A percentile compares a stretch with the other conserved stretches of the same genome.
Conservation (phyloP, 2,329 filamentous ascomycete species). For the Pseudogymnoascus sp. region DNA sequence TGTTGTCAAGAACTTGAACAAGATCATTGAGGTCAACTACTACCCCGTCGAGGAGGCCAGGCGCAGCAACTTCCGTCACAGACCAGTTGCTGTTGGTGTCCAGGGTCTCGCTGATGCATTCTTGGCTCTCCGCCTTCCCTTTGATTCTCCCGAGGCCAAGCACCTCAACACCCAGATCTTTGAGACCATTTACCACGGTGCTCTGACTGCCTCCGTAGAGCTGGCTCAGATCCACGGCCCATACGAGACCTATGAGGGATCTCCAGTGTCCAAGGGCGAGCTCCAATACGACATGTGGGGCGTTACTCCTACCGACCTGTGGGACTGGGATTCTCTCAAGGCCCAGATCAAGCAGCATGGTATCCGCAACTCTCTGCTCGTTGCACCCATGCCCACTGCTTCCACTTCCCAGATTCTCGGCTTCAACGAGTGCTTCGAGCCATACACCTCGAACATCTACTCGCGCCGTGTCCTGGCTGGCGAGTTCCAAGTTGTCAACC, state of each 20-base stretch:
- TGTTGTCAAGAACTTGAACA: slow-evolving; percentile 92
- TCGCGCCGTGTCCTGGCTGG: slow-evolving; percentile 94
- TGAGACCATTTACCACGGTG: slow-evolving; percentile 97
- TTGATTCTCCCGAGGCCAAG: slow-evolving; percentile 90
- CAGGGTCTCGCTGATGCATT: slow-evolving; percentile 97
- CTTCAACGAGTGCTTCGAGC: slow-evolving; percentile 99
- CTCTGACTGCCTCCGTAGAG: slow-evolving; percentile 79
- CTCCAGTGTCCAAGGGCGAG: slow-evolving; percentile 86
- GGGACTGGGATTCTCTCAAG: slow-evolving; percentile 91
- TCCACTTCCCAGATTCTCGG: slow-evolving; percentile 96
- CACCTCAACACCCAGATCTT: slow-evolving; percentile 98
- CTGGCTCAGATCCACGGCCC: slow-evolving; percentile 75
- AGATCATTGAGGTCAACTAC: slow-evolving; percentile 96
- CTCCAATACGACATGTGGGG: slow-evolving; percentile 99
- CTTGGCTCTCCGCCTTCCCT: slow-evolving; percentile 90
- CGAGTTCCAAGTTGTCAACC: slow-evolving; percentile 99
- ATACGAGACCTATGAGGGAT: slow-evolving; percentile 87
- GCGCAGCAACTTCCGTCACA: slow-evolving; percentile 95
- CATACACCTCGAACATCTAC: slow-evolving; percentile 99
- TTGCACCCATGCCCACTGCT: slow-evolving; percentile 96
- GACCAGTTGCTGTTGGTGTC: slow-evolving; percentile 92
- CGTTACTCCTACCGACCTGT: slow-evolving; percentile 84
- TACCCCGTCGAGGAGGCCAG: slow-evolving; percentile 92
- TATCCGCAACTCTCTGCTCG: slow-evolving; percentile 87
- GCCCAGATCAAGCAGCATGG: slow-evolving; percentile 86